Conservation (phyloP, 768 basidiomycete genomes). For the Pleurotus platypus region DNA sequence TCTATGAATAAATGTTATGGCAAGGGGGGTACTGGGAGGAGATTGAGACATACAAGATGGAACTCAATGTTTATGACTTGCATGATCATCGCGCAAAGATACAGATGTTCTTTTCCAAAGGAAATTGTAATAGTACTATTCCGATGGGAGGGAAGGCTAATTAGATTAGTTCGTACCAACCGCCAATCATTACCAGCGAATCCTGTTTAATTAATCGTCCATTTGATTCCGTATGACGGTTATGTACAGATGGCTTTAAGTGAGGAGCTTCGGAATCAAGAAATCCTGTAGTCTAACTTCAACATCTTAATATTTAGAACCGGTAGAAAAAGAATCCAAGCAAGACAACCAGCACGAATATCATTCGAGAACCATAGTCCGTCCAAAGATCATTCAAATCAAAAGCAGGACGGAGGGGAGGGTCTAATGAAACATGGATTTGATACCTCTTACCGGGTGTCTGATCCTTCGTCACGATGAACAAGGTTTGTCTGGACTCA, state of each 20-base stretch:
- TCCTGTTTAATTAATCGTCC: too few species aligned
- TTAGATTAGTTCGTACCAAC: too few species aligned
- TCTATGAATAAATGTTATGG: too few species aligned
- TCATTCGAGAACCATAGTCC: conserved; percentile 34
- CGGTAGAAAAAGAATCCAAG: conserved; percentile 15
- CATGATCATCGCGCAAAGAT: too few species aligned
- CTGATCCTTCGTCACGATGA: conserved; percentile 46
- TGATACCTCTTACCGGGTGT: conserved; percentile 32
- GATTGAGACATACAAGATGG: too few species aligned
- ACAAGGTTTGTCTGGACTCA: conserved; percentile 68
- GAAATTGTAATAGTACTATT: too few species aligned
- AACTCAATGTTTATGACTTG: too few species aligned
- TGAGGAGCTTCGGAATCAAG: not conserved
- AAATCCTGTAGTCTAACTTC: not conserved
- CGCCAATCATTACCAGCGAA: too few species aligned
- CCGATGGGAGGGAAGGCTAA: too few species aligned
- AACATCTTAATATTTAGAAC: not conserved
- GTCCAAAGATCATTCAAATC: conserved; percentile 61
- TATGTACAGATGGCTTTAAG: not conserved
- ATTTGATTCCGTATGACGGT: not conserved
- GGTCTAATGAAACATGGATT: conserved; percentile 46
- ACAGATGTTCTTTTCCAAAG: too few species aligned
- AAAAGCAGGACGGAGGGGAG: conserved; percentile 49
- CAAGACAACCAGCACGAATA: conserved; percentile 19
- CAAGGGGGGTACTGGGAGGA: too few species aligned